Base-by-base conservation (phyloP, 2,329 filamentous ascomycete species). In the Monilinia vaccinii-corymbosi region DNA sequence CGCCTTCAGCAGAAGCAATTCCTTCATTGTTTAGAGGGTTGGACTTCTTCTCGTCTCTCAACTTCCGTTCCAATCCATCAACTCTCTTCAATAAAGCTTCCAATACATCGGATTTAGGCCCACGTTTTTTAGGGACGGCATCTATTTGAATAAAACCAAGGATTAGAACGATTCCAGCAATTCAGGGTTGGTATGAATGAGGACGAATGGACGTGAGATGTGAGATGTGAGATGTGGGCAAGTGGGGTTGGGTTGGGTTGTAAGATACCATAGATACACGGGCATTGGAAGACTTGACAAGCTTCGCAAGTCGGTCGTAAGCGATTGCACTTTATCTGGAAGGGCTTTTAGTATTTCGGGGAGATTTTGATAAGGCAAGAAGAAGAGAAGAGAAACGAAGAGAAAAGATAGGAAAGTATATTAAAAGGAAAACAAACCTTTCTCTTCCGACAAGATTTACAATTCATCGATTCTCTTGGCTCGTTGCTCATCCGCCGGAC, bases 381-480 rank as follows among this genome's bases (percentile, higher is more conserved):
- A 28, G 25, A 6, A 28, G 25, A 28, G 25, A 28, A 28, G 6
- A n/a, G n/a, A n/a, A n/a, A n/a, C n/a, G 25, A 3, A 28, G 25
- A 28, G 25, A 28, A 28, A 56, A 61, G 21, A n/a, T n/a, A n/a
- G n/a, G n/a, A n/a, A n/a, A n/a, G n/a, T n/a, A n/a, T n/a, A n/a
- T n/a, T 11, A 3, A 51, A 10, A n/a, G 18, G n/a, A 21, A 38
- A 1, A 62, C 77, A 51, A 74, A 93, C 90, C 86, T 96, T 96
- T 76, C 91, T 82, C 75, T 95, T 95, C 67, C 91, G 84, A 78
- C 91, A 96, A 60, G 89, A 94, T 75, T 96, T 95, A 83, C 91
- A 96, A 74, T 96, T 96, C 91, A 96, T 96, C 38, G 88, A 89
- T 78, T 95, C 91, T 69, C 88, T 85, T 45, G 88, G 89, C 73